Base-by-base conservation (phyloP, 1,284 basidiomycete genomes). In the Melanopsichium pennsylvanicum region DNA sequence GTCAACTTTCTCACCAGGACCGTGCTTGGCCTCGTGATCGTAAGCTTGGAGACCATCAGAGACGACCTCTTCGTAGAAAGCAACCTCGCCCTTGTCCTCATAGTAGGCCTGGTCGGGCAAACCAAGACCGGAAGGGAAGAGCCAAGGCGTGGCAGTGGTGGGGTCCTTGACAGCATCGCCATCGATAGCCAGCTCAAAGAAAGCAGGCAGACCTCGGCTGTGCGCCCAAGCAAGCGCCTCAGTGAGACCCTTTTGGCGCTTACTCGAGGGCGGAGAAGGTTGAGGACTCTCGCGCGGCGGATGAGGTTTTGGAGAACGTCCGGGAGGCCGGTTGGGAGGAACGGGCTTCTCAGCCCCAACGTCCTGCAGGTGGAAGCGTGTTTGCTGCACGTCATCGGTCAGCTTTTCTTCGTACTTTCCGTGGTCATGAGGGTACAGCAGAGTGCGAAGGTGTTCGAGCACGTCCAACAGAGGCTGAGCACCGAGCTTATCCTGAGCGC, bases 51-150 rank as follows among this genome's bases (percentile, higher is more conserved):
- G 84, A 10, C 94, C 84, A 18, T 86, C 85, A 69, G 88, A 85
- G 21, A 95, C 83, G 15, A 91, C 88, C 36, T 84, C 83, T 63
- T 86, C 84, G 82, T 97, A 97, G 11, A 90, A 82, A 21, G 87
- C 85, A 19, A 88, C 81, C 39, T 92, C 86, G 0, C 84, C 83
- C 49, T 88, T 83, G 61, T 97, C 94, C 41, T 90, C 86, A 81
- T 93, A 97, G 81, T 97, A 97, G 83, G 94, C 91, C 88, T 94
- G 93, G 35, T 93, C 88, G 1, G 94, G 94, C 12, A 97, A 87
- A 26, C 93, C 92, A 7, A 97, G 85, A 10, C 84, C 86, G 7
- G 90, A 87, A 77, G 97, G 94, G 68, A 86, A 88, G 76, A 97
- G 88, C 88, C 89, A 93, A 15, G 94, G 85, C 0, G 88, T 87